A percentile compares a stretch with the other conserved stretches of the same genome.
Evolutionary conservation across 1,284 basidiomycete species (phyloP).

Genomic region (Sporisorium graminicola): DNA sequence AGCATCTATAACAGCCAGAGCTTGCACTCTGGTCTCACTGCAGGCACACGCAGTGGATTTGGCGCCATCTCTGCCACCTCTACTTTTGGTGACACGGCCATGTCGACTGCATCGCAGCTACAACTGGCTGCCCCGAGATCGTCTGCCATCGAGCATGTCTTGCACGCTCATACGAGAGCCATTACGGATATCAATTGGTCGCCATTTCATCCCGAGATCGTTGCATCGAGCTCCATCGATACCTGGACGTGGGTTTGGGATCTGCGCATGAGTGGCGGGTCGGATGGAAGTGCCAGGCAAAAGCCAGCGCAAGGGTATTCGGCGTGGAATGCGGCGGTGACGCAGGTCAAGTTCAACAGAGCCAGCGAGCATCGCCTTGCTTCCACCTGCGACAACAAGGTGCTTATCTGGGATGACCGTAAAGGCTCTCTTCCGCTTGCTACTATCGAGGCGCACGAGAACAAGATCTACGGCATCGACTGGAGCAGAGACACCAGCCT

Average conservation of each 20-base stretch:
- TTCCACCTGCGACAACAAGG: constrained; percentile 64
- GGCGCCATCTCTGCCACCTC: constrained; percentile 28
- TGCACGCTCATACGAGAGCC: constrained; percentile 65
- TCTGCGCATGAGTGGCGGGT: constrained; percentile 53
- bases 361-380: constrained; percentile 54
- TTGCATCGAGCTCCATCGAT: constrained; percentile 67
- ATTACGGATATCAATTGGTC: constrained; percentile 70
- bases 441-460: constrained; percentile 64
- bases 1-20: constrained; percentile 44
- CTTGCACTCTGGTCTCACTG: constrained; percentile 38
- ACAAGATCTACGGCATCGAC: constrained; percentile 68
- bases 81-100: constrained; percentile 27
- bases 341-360: constrained; percentile 67
- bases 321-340: constrained; percentile 67
- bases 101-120: constrained; percentile 21
- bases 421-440: constrained; percentile 60
- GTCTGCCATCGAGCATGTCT: constrained; percentile 62
- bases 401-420: constrained; percentile 68
- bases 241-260: constrained; percentile 69
- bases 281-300: constrained; percentile 23
- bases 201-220: constrained; percentile 65
- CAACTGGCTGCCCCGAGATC: constrained; percentile 25
- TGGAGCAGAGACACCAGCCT: constrained; percentile 61
- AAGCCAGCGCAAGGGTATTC: constrained; percentile 65
- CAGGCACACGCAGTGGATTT: constrained; percentile 37